Percentiles rank a stretch among this genome's conserved stretches.
These are phyloP conservation scores for Penicillium canariense DNA, from an alignment of 495 filamentous ascomycete genomes.

Conservation along the genomic window DNA sequence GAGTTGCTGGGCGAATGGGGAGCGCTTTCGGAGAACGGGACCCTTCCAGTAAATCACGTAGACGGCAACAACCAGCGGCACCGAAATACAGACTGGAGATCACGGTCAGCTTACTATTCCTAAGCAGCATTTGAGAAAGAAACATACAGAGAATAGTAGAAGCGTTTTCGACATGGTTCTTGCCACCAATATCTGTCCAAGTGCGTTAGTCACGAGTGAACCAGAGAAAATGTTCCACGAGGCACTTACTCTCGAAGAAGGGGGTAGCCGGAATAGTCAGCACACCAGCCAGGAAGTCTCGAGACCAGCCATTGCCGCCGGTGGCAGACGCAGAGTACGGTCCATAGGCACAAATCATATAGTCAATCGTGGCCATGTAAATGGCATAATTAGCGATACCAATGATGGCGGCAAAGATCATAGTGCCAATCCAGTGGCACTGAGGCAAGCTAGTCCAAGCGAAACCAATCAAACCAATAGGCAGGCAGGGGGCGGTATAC, in stretches of 20 bases:
- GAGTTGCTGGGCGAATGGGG: slow-evolving; percentile 72
- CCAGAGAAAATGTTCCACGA: neutral
- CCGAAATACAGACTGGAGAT: slow-evolving; percentile 56
- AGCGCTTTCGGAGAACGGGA: slow-evolving; percentile 62
- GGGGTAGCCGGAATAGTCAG: slow-evolving; percentile 72
- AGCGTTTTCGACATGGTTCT: slow-evolving; percentile 61
- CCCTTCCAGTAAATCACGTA: slow-evolving; percentile 80
- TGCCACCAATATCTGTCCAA: slow-evolving; percentile 56
- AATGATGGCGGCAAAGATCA: slow-evolving; percentile 62
- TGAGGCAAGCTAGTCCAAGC: slow-evolving; percentile 60
- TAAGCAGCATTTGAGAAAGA: neutral
- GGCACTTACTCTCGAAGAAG: slow-evolving; percentile 52
- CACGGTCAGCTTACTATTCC: neutral
- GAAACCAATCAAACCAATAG: slow-evolving; percentile 61
- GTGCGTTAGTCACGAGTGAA: no score
- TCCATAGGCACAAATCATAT: slow-evolving; percentile 70
- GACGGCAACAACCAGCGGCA: slow-evolving; percentile 67
- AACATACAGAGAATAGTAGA: slow-evolving; percentile 65
- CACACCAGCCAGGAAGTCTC: slow-evolving; percentile 81
- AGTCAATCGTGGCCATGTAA: slow-evolving; percentile 76
- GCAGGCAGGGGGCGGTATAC: slow-evolving; percentile 54
- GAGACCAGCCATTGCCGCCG: slow-evolving; percentile 69
- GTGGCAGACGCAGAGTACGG: slow-evolving; percentile 72
- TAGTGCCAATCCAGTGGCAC: slow-evolving; percentile 62
- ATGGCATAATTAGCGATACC: slow-evolving; percentile 69